Evolutionary conservation across 176 grass and related monocot species (phyloP).

Genomic region (Oropetium thomaeum): DNA sequence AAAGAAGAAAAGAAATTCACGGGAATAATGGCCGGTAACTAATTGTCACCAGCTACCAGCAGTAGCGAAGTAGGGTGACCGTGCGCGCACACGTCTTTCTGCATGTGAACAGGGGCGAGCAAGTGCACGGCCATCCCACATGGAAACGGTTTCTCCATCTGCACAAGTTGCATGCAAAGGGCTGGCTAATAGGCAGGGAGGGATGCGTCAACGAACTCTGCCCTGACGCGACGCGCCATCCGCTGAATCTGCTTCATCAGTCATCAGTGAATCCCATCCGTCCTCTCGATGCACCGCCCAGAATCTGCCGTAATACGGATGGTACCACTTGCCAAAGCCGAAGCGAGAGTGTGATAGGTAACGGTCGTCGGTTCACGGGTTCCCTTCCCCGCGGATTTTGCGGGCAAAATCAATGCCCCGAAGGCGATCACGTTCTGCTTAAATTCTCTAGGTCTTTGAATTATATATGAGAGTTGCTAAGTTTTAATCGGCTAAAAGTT

Average conservation of each 20-base stretch:
- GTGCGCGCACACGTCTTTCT: background rate
- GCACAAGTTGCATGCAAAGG: background rate
- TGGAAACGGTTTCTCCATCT: background rate
- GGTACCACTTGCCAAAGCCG: background rate
- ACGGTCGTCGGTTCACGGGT: background rate
- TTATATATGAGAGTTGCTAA: too few species aligned
- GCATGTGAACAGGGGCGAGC: background rate
- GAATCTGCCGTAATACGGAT: too few species aligned
- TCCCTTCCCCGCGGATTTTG: background rate
- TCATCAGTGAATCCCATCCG: too few species aligned
- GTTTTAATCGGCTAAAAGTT: too few species aligned
- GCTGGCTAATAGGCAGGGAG: background rate
- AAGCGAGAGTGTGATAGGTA: slow-evolving; percentile 17
- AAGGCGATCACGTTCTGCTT: too few species aligned
- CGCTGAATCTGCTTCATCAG: slow-evolving; percentile 14
- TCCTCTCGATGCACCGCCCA: too few species aligned
- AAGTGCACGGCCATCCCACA: slow-evolving; percentile 13
- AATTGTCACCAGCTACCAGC: background rate
- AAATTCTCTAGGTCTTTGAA: too few species aligned
- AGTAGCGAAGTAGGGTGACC: background rate
- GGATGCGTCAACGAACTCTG: slow-evolving; percentile 21
- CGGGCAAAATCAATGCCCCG: too few species aligned
- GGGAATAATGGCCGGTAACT: background rate
- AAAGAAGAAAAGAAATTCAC: background rate
- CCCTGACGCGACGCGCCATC: background rate